Evolutionary conservation across 495 filamentous ascomycete genomes (phyloP), one percentile per base, ranked within the genome.

Genomic region (Podospora anserina): DNA sequence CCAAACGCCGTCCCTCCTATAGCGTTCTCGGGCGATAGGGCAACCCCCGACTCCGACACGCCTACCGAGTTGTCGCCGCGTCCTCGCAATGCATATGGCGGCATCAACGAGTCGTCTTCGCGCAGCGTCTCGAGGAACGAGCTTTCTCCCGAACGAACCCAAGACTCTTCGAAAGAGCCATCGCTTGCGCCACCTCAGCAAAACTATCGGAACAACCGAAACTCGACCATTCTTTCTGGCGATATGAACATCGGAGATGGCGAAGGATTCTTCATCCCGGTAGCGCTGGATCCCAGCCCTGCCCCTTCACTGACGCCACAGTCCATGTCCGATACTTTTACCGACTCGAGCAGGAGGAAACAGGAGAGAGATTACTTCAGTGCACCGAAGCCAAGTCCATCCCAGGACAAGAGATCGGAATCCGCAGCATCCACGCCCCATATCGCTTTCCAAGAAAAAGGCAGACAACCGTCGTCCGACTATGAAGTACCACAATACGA

Each of bases 371-470:
- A 90, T 63, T 88, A 89, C 65, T 87, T 88, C 74, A 73, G 66
- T 63, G 67, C 78, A 30, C 55, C 78, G 11, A 79, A 76, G 70
- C 68, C 75, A 26, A 62, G 39, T 5, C 32, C 64, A 4, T 32
- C 72, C 30, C 64, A 73, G 5, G 77, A 81, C 66, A 81, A 74
- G 65, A 79, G 74, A 32, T 64, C 72, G 15, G 81, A 80, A 30
- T 82, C 82, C 5, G 80, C 82, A 59, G 77, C 82, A 3, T 82
- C 86, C 11, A 92, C 91, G 7, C 92, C 93, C 44, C 93, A 98
- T 78, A 96, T 97, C 74, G 91, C 92, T 53, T 96, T 91, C 76
- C 93, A 96, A 76, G 92, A 96, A 73, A 94, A 93, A 75, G 88
- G 88, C 0, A 86, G 92, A 60, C 87, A 92, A 72, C 68, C 80